Base-by-base conservation (phyloP, 768 basidiomycete species). In the Pleurotus tuoliensis region DNA sequence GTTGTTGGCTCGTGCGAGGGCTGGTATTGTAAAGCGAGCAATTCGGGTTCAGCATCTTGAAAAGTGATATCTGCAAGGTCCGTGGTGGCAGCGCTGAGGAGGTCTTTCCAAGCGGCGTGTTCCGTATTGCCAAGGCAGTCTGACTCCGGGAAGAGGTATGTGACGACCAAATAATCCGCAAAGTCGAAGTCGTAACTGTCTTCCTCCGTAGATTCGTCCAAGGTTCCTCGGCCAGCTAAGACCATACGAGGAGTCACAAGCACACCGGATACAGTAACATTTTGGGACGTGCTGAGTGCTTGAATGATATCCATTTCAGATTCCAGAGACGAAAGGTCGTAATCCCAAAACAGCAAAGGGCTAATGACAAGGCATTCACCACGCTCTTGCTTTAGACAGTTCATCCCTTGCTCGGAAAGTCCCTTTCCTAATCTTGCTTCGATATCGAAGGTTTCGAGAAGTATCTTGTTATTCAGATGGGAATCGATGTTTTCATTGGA, bases 101-200 rank as follows among this genome's bases (percentile, higher is more conserved):
- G 72, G 37, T 86, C 73, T 47, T 81, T 67, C 90, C 90, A 93
- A 27, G 75, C 2, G 22, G 22, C 22, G 61, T 90, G 91, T 40
- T 86, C 86, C 11, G 74, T 67, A 54, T 76, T 79, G 40, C 79
- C 78, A 59, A 85, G 69, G 69, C 91, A 93, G 60, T 88, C 84
- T 13, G 76, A 80, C 61, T 91, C 87, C 2, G 82, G 84, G 65
- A 94, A 92, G 71, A 92, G 86, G 68, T 90, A 94, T 0, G 90
- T 92, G 57, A 93, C 75, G 13, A 86, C 89, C 16, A 94, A 79
- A 64, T 84, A 89, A 51, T 76, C 81, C 47, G 89, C 87, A 58
- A 77, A 81, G 63, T 88, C 85, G 49, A 84, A 76, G 39, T 53
- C 51, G 41, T 53, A 8, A 41, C 15, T 13, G n/a, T 41, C 39